Evolutionary conservation across 305 asterid genomes (phyloP).

Genomic region (Fraxinus sp.): DNA sequence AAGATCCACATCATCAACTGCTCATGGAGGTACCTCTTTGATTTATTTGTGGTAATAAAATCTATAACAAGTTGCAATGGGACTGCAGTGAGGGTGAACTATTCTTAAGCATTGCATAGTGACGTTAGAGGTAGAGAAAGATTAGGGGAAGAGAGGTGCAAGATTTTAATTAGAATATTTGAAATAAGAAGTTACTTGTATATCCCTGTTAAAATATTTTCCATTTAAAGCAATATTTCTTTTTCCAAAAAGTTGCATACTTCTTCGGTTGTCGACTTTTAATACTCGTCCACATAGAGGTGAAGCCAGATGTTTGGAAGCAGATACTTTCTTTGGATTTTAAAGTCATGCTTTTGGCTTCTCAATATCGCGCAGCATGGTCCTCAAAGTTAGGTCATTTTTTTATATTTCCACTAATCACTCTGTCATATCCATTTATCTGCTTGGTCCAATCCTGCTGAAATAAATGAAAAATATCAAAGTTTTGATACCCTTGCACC

Average conservation of each 20-base stretch:
- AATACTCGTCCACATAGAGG: background rate
- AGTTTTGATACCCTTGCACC: background rate
- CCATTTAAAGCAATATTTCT: background rate
- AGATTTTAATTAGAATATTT: background rate
- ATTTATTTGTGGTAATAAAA: conserved; percentile 22
- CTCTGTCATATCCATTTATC: background rate
- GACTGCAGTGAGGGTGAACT: conserved; percentile 13
- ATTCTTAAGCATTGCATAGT: background rate
- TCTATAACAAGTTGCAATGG: conserved; percentile 6
- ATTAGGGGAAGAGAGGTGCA: background rate
- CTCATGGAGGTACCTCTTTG: conserved; percentile 70
- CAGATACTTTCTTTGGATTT: background rate
- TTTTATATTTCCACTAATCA: background rate
- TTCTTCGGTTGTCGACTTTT: background rate
- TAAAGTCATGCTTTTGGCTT: background rate
- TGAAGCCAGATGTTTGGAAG: background rate
- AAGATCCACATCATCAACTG: conserved; percentile 71
- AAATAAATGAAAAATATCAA: background rate
- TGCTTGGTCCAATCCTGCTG: background rate
- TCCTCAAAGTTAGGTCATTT: background rate
- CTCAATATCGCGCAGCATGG: background rate
- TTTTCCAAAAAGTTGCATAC: background rate
- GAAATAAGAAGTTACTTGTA: background rate
- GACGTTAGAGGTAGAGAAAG: conserved; percentile 15
- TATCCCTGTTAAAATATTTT: background rate